These are phyloP conservation scores for Paraurostyla sp. DNA, from an alignment of 73 alveolate genomes.

Conservation along the genomic window DNA sequence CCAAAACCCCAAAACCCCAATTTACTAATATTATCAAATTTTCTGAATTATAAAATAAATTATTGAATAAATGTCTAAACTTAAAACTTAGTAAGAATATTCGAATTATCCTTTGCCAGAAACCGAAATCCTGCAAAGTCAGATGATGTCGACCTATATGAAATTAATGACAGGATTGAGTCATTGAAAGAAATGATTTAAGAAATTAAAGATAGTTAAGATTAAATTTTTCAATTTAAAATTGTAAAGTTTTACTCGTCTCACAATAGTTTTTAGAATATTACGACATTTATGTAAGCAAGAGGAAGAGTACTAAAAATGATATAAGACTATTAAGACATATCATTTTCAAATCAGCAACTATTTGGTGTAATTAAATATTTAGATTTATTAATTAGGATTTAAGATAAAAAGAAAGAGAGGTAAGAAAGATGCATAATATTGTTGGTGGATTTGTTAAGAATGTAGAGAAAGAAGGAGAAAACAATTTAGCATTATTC, in stretches of 20 bases:
- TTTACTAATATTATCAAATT: no score
- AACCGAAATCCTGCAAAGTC: no score
- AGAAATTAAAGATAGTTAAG: not conserved
- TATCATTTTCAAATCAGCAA: not conserved
- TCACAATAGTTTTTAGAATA: not conserved
- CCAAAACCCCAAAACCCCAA: no score
- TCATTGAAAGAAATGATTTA: not conserved
- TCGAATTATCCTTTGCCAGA: no score
- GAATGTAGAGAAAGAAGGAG: no score
- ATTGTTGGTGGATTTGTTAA: no score
- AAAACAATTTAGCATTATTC: no score
- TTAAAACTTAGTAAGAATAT: no score
- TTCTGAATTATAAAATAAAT: no score
- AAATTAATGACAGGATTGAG: not conserved
- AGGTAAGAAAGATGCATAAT: no score
- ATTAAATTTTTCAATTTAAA: not conserved
- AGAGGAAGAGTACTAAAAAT: constrained; percentile 1
- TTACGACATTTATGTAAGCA: not conserved
- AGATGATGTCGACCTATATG: constrained; percentile 6
- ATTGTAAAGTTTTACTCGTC: not conserved
- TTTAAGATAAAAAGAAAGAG: not conserved
- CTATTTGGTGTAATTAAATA: not conserved
- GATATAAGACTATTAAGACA: not conserved
- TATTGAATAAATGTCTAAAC: no score
- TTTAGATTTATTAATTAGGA: not conserved